Base-by-base conservation (phyloP, 2,329 filamentous ascomycete genomes). In the Coniochaeta pulveracea region DNA sequence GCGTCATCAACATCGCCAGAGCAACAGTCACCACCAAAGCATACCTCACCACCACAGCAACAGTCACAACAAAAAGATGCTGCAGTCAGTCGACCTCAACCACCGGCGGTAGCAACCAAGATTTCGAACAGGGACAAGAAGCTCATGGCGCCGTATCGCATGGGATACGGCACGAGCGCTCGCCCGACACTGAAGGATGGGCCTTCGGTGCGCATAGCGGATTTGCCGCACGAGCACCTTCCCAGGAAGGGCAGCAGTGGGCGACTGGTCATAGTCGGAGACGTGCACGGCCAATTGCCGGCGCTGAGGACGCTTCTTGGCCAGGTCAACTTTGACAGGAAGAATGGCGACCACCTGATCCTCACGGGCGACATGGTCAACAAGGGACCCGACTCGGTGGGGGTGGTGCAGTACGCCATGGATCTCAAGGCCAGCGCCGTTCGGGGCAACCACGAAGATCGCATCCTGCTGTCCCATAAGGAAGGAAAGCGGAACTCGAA, bases 371-470 rank as follows among this genome's bases (percentile, higher is more conserved):
- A 93, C 55, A 68, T 89, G 51, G 69, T 96, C 45, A 78, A 78
- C 50, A 94, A 94, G 57, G 88, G 89, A 1, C 85, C 88, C 9
- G 78, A 94, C 56, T 89, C 83, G 19, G 48, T 67, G 1, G 85
- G 79, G 23, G 84, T 94, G 1, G 66, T 96, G 30, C 72, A 80
- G 37, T 64, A 86, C 26, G 79, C 85, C 23, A 81, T 85, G 52
- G 58, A 70, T 10, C 59, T 89, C 23, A 72, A 73, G 33, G 88
- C 89, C 15, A 84, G 79, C 19, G 84, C 76, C 40, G 85, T 96
- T 7, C 78, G 89, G 33, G 91, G 91, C 12, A 95, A 95, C 57
- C 84, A 94, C 58, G 91, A 98, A 52, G 88, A 96, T 52, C 71
- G 77, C 15, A 66, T 95, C 14, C 66, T 96, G n/a, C 66, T 80